Conservation (phyloP, 257 asterid species). For the Jacaranda mimosifolia region DNA sequence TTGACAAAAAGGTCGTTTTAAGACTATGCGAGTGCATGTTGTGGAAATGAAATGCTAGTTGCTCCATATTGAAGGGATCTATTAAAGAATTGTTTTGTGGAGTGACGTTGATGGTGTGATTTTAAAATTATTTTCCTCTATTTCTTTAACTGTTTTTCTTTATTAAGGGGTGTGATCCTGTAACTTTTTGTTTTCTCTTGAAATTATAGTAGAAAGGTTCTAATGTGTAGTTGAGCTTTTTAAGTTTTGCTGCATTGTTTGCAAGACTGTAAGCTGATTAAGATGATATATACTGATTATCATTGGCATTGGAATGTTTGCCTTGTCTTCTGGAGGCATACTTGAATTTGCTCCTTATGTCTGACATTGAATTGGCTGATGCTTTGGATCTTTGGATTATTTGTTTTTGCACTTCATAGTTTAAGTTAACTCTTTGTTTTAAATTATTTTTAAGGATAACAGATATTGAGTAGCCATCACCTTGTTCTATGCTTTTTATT, state of each 20-base stretch:
- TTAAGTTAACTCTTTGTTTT: background rate
- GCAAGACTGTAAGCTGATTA: slow-evolving; percentile 10
- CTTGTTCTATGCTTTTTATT: slow-evolving; percentile 3
- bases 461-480: slow-evolving; percentile 20
- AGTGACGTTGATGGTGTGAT: background rate
- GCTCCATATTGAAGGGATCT: background rate
- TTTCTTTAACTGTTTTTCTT: background rate
- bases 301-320: background rate
- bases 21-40: background rate
- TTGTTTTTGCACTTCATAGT: slow-evolving; percentile 10
- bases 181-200: background rate
- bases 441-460: slow-evolving; percentile 37
- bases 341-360: background rate
- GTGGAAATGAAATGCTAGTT: background rate
- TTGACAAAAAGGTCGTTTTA: background rate
- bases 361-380: slow-evolving; percentile 13
- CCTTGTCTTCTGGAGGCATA: slow-evolving; percentile 4
- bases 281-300: slow-evolving; percentile 1
- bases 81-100: background rate
- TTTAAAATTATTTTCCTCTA: background rate
- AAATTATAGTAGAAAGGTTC: background rate
- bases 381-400: background rate
- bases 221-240: background rate
- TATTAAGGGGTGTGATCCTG: background rate
- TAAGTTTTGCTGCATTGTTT: background rate